phyloP scores from a whole-genome alignment of 1,139 yeast species.

The Trichomonascaceae sp. region DNA sequence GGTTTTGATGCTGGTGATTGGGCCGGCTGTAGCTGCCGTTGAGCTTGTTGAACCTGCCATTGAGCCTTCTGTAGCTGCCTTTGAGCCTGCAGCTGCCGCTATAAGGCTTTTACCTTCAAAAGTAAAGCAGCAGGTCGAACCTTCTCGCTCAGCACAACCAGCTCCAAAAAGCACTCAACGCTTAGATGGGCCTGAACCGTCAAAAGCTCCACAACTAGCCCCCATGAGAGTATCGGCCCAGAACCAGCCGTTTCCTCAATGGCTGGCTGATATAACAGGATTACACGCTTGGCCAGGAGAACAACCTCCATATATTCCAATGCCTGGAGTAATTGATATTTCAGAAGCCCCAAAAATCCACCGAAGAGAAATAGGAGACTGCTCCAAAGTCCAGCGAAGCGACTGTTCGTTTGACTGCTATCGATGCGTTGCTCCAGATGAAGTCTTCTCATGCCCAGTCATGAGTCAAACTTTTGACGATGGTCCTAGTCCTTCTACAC shows the following conservation, averaged over 20 bases:
- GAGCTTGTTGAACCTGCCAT: too few relatives aligned
- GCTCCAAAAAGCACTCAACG: neutral
- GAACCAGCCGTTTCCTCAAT: constrained; percentile 50
- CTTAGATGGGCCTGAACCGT: neutral
- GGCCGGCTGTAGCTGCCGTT: neutral
- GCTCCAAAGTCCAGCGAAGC: constrained; percentile 43
- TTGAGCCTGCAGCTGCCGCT: neutral
- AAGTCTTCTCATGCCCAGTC: constrained; percentile 62
- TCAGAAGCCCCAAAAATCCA: constrained; percentile 43
- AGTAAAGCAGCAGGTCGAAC: neutral
- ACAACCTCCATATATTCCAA: constrained; percentile 81
- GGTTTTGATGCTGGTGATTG: neutral
- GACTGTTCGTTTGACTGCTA: constrained; percentile 84
- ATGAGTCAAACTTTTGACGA: constrained; percentile 90
- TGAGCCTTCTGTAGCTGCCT: too few relatives aligned
- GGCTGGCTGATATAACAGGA: constrained; percentile 75
- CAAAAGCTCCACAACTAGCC: neutral
- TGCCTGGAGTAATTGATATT: constrained; percentile 58
- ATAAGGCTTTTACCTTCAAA: neutral
- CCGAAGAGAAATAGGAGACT: constrained; percentile 53
- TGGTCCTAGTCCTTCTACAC: constrained; percentile 78
- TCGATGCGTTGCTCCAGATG: constrained; percentile 73
- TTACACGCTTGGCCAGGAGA: constrained; percentile 73
- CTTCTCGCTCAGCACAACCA: neutral
- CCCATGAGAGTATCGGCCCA: neutral